Conservation (phyloP, 495 filamentous ascomycete species). For the Evansstolkia leycettana region DNA sequence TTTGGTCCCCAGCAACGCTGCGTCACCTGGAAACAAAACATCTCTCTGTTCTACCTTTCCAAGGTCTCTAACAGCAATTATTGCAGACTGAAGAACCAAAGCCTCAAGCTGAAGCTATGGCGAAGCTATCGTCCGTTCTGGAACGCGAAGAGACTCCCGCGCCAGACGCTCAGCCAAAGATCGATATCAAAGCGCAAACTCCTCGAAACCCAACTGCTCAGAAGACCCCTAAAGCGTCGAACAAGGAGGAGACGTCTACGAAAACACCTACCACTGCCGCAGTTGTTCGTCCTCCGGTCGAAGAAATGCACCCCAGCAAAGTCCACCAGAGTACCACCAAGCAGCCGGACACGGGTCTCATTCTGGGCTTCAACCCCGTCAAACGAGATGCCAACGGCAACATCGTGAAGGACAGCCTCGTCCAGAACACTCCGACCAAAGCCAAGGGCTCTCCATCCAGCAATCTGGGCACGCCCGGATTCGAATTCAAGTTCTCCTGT, state of each 20-base stretch:
- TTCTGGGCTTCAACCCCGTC: constrained; percentile 57
- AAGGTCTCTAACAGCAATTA: background rate
- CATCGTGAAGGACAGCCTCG: constrained; percentile 15
- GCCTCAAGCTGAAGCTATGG: constrained; percentile 6
- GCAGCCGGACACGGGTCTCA: constrained; percentile 50
- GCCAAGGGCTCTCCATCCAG: constrained; percentile 22
- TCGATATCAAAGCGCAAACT: constrained; percentile 11
- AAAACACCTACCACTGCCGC: constrained; percentile 37
- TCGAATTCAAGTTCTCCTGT: constrained; percentile 60
- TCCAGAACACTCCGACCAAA: constrained; percentile 34
- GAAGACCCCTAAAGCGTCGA: constrained; percentile 6
- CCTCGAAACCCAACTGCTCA: constrained; percentile 3
- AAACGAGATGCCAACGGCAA: constrained; percentile 31
- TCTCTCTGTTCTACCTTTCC: too few relatives aligned
- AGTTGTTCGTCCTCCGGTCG: constrained; percentile 35
- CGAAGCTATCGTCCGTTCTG: constrained; percentile 21
- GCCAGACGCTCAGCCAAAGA: constrained; percentile 6
- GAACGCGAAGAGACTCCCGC: constrained; percentile 25
- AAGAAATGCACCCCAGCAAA: constrained; percentile 73
- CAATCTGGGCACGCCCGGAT: constrained; percentile 45
- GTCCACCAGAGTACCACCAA: constrained; percentile 58
- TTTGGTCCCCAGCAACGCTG: constrained; percentile 7
- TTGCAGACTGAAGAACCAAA: constrained; percentile 6
- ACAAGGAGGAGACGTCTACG: constrained; percentile 15
- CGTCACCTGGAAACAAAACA: too few relatives aligned